These are phyloP conservation scores for Globisporangium cystogenes DNA, from an alignment of 352 stramenopile species.

Conservation along the genomic window DNA sequence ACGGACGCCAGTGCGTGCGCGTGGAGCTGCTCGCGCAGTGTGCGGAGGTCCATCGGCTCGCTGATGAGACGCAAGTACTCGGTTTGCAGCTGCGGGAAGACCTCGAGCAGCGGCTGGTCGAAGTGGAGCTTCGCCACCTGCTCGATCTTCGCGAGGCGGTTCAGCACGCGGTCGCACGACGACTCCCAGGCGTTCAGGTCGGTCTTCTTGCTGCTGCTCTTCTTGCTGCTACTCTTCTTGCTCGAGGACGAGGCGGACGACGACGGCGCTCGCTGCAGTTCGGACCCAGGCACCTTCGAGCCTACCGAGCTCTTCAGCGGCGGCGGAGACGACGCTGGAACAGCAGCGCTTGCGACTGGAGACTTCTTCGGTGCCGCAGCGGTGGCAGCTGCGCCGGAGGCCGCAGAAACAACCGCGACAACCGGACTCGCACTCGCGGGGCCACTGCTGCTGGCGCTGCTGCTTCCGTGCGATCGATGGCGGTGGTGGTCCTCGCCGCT, in stretches of 20 bases:
- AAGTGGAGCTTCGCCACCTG: conserved; percentile 80
- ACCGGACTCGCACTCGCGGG: background rate
- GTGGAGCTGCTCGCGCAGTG: conserved; percentile 59
- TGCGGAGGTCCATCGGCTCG: conserved; percentile 80
- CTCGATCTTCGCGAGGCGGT: conserved; percentile 71
- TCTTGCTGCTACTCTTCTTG: conserved; percentile 43
- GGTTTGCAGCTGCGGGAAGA: conserved; percentile 62
- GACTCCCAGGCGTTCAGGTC: conserved; percentile 73
- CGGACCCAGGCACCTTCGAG: conserved; percentile 30
- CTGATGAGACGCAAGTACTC: conserved; percentile 64
- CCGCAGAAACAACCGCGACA: background rate
- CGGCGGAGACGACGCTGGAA: background rate
- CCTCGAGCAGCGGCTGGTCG: conserved; percentile 61
- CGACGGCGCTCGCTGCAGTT: conserved; percentile 14
- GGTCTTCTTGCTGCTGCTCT: conserved; percentile 73
- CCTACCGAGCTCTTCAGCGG: conserved; percentile 6
- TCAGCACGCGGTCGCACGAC: conserved; percentile 61
- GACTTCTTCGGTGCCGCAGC: background rate
- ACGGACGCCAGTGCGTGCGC: conserved; percentile 31
- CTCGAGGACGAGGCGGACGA: conserved; percentile 14
- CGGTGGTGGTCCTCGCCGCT: conserved; percentile 4
- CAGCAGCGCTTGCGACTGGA: background rate
- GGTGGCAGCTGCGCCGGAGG: background rate
- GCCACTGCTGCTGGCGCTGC: background rate
- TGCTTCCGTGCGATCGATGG: background rate